phyloP scores from a whole-genome alignment of 2,329 filamentous ascomycete genomes.

The Pseudogymnoascus sp. region DNA sequence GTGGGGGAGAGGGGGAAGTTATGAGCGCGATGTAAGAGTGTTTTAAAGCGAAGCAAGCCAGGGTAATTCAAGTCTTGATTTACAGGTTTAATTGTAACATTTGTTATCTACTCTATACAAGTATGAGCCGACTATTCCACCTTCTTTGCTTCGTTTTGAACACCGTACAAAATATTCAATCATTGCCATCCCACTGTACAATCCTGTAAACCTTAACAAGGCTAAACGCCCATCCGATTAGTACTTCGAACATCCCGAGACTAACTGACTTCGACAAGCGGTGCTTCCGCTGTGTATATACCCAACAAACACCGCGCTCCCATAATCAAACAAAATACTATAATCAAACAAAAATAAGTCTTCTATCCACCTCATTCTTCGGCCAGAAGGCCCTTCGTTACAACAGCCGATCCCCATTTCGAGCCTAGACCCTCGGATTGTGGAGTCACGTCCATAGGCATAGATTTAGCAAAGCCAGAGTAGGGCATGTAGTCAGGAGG shows the following conservation, averaged over 20 bases:
- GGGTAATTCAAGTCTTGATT: not conserved
- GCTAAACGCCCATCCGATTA: not conserved
- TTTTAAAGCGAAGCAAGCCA: not conserved
- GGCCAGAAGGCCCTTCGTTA: not conserved
- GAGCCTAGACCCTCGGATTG: not conserved
- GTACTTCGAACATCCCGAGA: not conserved
- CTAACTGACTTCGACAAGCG: not conserved
- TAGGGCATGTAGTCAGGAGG: not conserved
- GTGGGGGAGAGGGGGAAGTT: conserved; percentile 20
- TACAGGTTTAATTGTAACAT: not conserved
- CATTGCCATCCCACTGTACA: not conserved
- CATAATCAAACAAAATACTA: not conserved
- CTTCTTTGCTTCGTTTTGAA: not conserved
- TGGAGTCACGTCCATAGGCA: not conserved
- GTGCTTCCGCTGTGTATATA: not conserved
- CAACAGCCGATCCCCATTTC: conserved; percentile 1
- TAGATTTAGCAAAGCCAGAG: not conserved
- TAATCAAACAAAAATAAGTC: not conserved
- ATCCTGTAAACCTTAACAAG: not conserved
- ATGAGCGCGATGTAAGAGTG: not conserved
- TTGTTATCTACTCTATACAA: conserved; percentile 3
- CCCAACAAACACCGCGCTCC: not conserved
- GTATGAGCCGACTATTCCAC: not conserved
- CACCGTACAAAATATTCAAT: not conserved
- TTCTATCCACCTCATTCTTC: not conserved